Evolutionary conservation across 371 early-diverging fungal species (phyloP).

Genomic region (Lichtheimia corymbifera): DNA sequence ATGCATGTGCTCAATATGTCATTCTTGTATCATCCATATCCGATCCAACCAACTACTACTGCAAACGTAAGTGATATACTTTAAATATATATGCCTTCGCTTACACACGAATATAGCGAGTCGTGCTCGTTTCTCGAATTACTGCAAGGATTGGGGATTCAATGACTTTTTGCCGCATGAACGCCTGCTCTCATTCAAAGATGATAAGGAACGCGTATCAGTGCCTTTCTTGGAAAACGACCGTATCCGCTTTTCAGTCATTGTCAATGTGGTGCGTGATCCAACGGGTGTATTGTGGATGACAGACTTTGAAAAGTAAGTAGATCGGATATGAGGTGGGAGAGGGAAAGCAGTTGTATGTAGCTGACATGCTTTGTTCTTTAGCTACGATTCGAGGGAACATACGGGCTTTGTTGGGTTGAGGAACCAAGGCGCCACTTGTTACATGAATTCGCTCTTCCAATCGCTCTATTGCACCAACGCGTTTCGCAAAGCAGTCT

Average conservation of each 20-base stretch:
- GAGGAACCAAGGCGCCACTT: conserved; percentile 98
- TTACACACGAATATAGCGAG: conserved; percentile 56
- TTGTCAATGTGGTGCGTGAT: conserved; percentile 76
- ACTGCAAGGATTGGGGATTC: conserved; percentile 86
- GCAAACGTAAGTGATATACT: conserved; percentile 46
- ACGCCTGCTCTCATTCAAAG: conserved; percentile 17
- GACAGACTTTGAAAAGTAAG: too few species aligned
- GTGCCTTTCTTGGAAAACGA: conserved; percentile 17
- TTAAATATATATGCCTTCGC: not conserved
- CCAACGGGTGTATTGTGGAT: conserved; percentile 92
- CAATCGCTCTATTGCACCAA: conserved; percentile 97
- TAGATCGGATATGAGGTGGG: too few species aligned
- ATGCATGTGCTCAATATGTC: conserved; percentile 79
- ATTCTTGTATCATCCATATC: conserved; percentile 70
- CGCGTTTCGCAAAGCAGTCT: conserved; percentile 90
- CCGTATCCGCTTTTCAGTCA: conserved; percentile 9
- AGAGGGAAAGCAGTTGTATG: conserved; percentile 57
- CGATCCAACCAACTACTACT: conserved; percentile 56
- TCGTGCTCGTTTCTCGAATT: conserved; percentile 75
- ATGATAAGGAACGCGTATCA: conserved; percentile 3
- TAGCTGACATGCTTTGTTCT: too few species aligned
- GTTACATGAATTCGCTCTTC: conserved; percentile 99
- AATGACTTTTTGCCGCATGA: conserved; percentile 60
- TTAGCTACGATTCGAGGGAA: conserved; percentile 84
- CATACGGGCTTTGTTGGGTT: conserved; percentile 95